These are phyloP conservation scores for Beauveria rudraprayagi DNA, from an alignment of 2,329 filamentous ascomycete genomes.

Conservation along the genomic window DNA sequence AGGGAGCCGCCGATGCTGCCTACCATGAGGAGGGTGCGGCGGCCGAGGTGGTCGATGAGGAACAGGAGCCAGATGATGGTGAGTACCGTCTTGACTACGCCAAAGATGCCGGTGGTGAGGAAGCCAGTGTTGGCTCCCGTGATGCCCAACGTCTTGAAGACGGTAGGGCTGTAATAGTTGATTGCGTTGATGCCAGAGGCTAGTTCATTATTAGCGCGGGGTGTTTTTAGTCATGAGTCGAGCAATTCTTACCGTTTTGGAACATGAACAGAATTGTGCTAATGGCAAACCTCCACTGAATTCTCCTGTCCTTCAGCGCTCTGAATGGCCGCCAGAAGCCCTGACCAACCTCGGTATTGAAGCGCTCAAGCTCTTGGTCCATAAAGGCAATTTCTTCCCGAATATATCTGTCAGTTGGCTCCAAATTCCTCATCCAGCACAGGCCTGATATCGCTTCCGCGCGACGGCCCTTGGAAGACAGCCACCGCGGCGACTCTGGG, in stretches of 20 bases:
- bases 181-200: slow-evolving; percentile 63
- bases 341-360: slow-evolving; percentile 52
- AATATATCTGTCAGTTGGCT: slow-evolving; percentile 53
- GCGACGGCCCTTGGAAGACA: slow-evolving; percentile 53
- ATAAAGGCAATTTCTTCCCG: slow-evolving; percentile 65
- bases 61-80: slow-evolving; percentile 63
- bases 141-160: slow-evolving; percentile 39
- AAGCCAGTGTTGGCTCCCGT: slow-evolving; percentile 36
- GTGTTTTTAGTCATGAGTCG: not conserved
- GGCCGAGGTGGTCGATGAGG: slow-evolving; percentile 53
- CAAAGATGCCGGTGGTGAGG: slow-evolving; percentile 66
- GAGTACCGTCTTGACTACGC: slow-evolving; percentile 63
- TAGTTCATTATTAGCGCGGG: slow-evolving; percentile 7
- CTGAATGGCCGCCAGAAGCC: slow-evolving; percentile 71
- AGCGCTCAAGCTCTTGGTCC: slow-evolving; percentile 60
- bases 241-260: slow-evolving; percentile 55
- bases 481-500: slow-evolving; percentile 61
- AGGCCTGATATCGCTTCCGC: slow-evolving; percentile 51
- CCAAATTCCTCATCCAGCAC: slow-evolving; percentile 57
- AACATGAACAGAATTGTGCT: slow-evolving; percentile 69
- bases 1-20: slow-evolving; percentile 54
- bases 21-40: slow-evolving; percentile 53
- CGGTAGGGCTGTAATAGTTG: slow-evolving; percentile 58
- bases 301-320: slow-evolving; percentile 44
- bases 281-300: slow-evolving; percentile 65